Percentiles rank a stretch among this genome's conserved stretches.
Conservation (phyloP, 768 basidiomycete species). For the Mycena galopus region DNA sequence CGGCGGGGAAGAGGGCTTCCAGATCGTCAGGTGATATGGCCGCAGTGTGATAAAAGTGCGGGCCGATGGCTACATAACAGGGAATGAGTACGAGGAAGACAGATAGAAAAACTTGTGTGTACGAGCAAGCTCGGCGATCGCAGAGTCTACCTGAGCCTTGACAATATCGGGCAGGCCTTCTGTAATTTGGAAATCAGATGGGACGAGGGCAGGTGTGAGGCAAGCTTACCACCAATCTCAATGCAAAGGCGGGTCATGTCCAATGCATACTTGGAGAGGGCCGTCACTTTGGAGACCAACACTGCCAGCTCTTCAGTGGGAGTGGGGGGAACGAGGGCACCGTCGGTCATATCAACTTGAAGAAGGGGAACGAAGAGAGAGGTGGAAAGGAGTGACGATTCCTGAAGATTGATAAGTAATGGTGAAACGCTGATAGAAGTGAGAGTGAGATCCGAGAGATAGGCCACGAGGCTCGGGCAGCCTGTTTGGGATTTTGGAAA, state of each 20-base stretch:
- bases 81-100: background rate
- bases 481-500: too few relatives aligned
- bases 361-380: too few relatives aligned
- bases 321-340: background rate
- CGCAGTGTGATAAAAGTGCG: background rate
- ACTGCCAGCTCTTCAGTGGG: slow-evolving; percentile 12
- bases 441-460: too few relatives aligned
- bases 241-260: slow-evolving; percentile 11
- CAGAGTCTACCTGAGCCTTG: background rate
- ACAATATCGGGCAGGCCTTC: background rate
- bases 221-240: background rate
- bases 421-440: too few relatives aligned
- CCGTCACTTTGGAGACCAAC: background rate
- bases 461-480: too few relatives aligned
- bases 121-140: background rate
- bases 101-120: background rate
- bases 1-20: background rate
- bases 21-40: background rate
- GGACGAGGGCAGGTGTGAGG: background rate
- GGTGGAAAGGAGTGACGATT: too few relatives aligned
- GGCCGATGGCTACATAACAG: background rate
- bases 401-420: too few relatives aligned
- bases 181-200: background rate
- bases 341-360: background rate
- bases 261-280: background rate